Base-by-base conservation (phyloP, 1,139 yeast genomes). In the Debaryomyces udenii region DNA sequence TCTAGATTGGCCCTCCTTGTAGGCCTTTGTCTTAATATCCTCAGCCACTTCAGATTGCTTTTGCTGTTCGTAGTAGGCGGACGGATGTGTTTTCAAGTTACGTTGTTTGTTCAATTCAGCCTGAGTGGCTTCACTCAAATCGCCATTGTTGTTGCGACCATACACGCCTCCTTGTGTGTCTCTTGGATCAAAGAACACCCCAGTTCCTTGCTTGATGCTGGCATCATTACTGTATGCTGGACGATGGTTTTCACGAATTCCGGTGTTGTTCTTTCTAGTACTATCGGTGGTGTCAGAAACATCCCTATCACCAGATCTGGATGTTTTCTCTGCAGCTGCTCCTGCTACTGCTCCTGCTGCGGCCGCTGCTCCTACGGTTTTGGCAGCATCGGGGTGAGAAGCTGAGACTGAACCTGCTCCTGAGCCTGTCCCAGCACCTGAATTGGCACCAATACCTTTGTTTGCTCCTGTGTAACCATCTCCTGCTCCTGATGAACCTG, bases 81-180 rank as follows among this genome's bases (percentile, higher is more conserved):
- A 33, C 11, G 71, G 71, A 30, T 53, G 46, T 9, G 72, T 65
- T 47, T 64, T 65, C 52, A 65, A 60, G 36, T 64, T 40, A 22
- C 53, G 55, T 13, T 54, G 45, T 16, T 46, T 46, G 23, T 51
- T 51, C 37, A 62, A 51, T 29, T 54, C 45, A 14, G 65, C 68
- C 31, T 51, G 52, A 4, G 70, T 65, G 31, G 69, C 69, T 39
- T 62, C 68, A 4, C 47, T 36, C 30, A 45, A 42, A 16, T 45
- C 42, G 7, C 31, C 34, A 4, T 29, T 35, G 27, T 41, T 45
- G 20, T 40, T 40, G 31, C 40, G 27, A 27, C 58, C 55, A 42
- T 61, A 61, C 32, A 53, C 44, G 11, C 68, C 67, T 16, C 68
- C 70, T 40, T 64, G 69, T 27, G 72, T 64, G 46, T 66, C 72